Evolutionary conservation across 352 stramenopile genomes (phyloP), one percentile per base, ranked within the genome.

Genomic region (Pythium brachiatum): DNA sequence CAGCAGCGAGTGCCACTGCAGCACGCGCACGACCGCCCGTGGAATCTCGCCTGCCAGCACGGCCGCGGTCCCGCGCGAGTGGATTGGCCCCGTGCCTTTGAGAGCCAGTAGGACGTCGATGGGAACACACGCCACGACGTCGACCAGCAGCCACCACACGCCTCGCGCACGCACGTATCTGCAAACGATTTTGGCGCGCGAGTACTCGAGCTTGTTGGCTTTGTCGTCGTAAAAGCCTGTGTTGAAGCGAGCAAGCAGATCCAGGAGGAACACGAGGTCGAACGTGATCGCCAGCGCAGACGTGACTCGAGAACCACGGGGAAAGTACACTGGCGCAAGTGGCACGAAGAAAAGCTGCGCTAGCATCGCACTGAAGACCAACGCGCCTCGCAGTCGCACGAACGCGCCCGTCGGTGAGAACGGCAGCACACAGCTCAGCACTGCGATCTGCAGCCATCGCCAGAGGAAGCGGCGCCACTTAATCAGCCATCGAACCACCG

Each of bases 191-290:
- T 47, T 58, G 44, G 38, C 27, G 0, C 58, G 51, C 9, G 57
- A 39, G 6, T 21, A 46, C 50, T 67, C 64, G 16, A 71, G 54
- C 5, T 25, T 41, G 29, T 60, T 25, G 13, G 27, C 32, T 21
- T 67, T 66, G 7, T 64, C 53, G 39, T 69, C 62, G 25, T 58
- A 56, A 47, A 46, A 63, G 4, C 57, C 34, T 0, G 58, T 71
- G 58, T 71, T 66, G 39, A 62, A 56, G 25, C 38, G 48, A 6
- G 62, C 15, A 2, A 71, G 38, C 9, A 71, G 23, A 20, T 71
- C 64, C 0, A 66, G 0, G 2, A 67, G 20, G 7, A 50, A 57
- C 7, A 59, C 46, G 7, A 57, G 46, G 20, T 71, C 64, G 31
- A 64, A 46, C 2, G 51, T 8, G 6, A 71, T 34, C 1, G 29